phyloP scores from a whole-genome alignment of 2,329 filamentous ascomycete genomes.

The Hypoxylon sp. region DNA sequence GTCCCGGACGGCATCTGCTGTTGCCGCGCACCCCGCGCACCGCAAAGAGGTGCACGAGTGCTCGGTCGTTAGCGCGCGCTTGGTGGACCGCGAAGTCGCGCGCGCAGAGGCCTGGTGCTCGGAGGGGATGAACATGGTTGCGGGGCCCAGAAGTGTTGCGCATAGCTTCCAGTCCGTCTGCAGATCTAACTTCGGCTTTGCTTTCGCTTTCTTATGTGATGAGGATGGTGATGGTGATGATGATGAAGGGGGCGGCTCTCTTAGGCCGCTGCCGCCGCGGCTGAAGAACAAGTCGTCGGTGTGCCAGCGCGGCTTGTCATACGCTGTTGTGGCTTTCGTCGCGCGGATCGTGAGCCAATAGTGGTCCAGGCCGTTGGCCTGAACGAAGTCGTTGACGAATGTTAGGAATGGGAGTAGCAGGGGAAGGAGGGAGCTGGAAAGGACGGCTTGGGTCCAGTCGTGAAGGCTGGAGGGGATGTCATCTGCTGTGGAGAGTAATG shows the following conservation, averaged over 20 bases:
- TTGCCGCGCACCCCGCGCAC: constrained; percentile 61
- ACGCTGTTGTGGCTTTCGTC: constrained; percentile 60
- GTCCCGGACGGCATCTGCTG: constrained; percentile 58
- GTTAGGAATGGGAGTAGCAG: constrained; percentile 59
- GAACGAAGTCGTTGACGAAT: constrained; percentile 59
- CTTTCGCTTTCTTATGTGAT: neutral
- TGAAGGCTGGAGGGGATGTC: constrained; percentile 57
- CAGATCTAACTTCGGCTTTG: constrained; percentile 34
- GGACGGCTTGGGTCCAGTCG: constrained; percentile 57
- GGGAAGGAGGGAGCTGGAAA: constrained; percentile 55
- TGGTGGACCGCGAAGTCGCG: constrained; percentile 52
- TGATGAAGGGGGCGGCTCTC: neutral
- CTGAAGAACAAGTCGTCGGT: constrained; percentile 65
- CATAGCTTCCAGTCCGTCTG: constrained; percentile 66
- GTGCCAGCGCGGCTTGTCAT: constrained; percentile 64
- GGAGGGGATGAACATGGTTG: constrained; percentile 61
- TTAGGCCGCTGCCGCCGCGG: constrained; percentile 28
- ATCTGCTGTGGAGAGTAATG: constrained; percentile 53
- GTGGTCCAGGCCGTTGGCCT: constrained; percentile 55
- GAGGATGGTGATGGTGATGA: no score
- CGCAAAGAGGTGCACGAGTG: constrained; percentile 61
- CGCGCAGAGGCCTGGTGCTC: constrained; percentile 55
- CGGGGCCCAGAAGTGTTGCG: constrained; percentile 62
- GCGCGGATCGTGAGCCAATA: constrained; percentile 66
- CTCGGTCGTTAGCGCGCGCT: constrained; percentile 47